Conservation (phyloP, 306 rosid genomes). For the Quercus dentata region DNA sequence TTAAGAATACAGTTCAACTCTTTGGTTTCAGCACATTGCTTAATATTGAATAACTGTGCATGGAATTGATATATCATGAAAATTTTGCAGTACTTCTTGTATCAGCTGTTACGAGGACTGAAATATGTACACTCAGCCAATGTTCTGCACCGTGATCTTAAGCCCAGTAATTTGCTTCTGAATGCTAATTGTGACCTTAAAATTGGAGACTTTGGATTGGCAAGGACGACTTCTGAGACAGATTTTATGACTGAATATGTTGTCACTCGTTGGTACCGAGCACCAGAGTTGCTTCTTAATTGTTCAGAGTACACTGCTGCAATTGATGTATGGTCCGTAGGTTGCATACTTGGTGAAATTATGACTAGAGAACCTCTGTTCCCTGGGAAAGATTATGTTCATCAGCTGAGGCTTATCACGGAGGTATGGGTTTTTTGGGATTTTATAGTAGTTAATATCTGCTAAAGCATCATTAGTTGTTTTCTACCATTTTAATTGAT, state of each 20-base stretch:
- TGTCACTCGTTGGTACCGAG: conserved; percentile 98
- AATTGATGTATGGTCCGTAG: conserved; percentile 97
- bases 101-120: conserved; percentile 90
- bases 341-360: conserved; percentile 92
- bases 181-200: conserved; percentile 87
- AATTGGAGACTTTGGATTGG: conserved; percentile 92
- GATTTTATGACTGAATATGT: conserved; percentile 99
- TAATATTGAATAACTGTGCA: conserved; percentile 15
- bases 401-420: conserved; percentile 86
- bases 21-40: background rate
- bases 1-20: background rate
- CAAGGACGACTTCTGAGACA: conserved; percentile 86
- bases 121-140: conserved; percentile 91
- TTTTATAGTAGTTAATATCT: conserved; percentile 31
- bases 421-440: conserved; percentile 55
- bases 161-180: conserved; percentile 91
- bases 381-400: conserved; percentile 98
- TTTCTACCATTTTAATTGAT: background rate
- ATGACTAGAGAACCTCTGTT: conserved; percentile 90
- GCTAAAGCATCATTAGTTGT: conserved; percentile 33
- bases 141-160: conserved; percentile 97
- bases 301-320: conserved; percentile 98
- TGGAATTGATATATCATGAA: conserved; percentile 10
- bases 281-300: conserved; percentile 92
- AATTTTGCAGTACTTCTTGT: conserved; percentile 81